A percentile compares a stretch with the other conserved stretches of the same genome.
phyloP scores from a whole-genome alignment of 345 rosid genomes.

The Bruguiera parviflora region DNA sequence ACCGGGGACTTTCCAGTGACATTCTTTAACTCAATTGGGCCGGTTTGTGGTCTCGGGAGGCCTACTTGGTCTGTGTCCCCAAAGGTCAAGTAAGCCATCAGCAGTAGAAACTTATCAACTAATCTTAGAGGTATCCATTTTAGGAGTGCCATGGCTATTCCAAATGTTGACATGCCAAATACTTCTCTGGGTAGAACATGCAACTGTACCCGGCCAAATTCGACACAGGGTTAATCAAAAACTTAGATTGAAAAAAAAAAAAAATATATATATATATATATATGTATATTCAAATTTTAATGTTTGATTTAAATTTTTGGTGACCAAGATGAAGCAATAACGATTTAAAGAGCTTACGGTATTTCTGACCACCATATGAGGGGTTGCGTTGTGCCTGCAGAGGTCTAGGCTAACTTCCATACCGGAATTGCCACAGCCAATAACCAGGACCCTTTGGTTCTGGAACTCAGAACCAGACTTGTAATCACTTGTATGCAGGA shows the following conservation, averaged over 20 bases:
- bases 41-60: slow-evolving; percentile 74
- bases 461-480: slow-evolving; percentile 52
- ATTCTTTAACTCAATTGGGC: slow-evolving; percentile 83
- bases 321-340: too few relatives aligned
- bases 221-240: not conserved
- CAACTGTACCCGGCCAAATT: slow-evolving; percentile 36
- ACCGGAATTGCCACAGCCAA: slow-evolving; percentile 89
- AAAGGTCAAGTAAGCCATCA: slow-evolving; percentile 43
- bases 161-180: slow-evolving; percentile 75
- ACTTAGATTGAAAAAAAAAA: not conserved
- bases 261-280: too few relatives aligned
- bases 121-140: slow-evolving; percentile 70
- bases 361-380: slow-evolving; percentile 57
- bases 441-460: slow-evolving; percentile 48
- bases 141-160: slow-evolving; percentile 67
- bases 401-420: slow-evolving; percentile 65
- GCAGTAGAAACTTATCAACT: slow-evolving; percentile 59
- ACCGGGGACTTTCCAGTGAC: slow-evolving; percentile 84
- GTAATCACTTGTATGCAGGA: slow-evolving; percentile 56
- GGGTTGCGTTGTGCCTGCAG: slow-evolving; percentile 50
- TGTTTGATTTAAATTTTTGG: too few relatives aligned
- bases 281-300: too few relatives aligned
- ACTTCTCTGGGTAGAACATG: slow-evolving; percentile 85
- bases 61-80: slow-evolving; percentile 76
- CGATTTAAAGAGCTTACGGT: slow-evolving; percentile 30